phyloP scores from a whole-genome alignment of 164 flowering plant species.

The Protea cynaroides region DNA sequence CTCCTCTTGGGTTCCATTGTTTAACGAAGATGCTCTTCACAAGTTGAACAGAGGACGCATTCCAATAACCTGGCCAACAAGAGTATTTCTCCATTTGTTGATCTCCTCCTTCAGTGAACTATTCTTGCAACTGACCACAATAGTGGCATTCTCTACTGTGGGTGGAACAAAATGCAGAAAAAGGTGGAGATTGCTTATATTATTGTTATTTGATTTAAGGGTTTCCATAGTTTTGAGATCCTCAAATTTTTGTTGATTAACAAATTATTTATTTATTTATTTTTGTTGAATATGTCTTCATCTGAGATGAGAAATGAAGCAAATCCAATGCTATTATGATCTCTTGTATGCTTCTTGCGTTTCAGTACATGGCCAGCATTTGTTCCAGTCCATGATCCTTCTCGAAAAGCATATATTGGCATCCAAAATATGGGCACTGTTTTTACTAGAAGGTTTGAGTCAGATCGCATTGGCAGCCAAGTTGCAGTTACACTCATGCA shows the following conservation, averaged over 20 bases:
- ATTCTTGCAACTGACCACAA: too few species aligned
- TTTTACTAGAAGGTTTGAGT: conserved; percentile 92
- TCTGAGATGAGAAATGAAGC: conserved; percentile 4
- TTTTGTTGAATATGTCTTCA: not conserved
- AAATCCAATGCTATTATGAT: not conserved
- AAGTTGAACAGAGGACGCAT: too few species aligned
- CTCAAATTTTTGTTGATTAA: not conserved
- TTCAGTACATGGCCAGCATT: conserved; percentile 94
- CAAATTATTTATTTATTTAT: not conserved
- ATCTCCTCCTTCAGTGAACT: too few species aligned
- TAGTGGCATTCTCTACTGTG: too few species aligned
- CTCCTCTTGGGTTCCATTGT: too few species aligned
- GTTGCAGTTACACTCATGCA: conserved; percentile 95
- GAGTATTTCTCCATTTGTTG: too few species aligned
- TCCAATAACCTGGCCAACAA: too few species aligned
- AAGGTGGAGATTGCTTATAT: too few species aligned
- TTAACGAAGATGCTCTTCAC: too few species aligned
- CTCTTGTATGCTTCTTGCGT: conserved; percentile 1
- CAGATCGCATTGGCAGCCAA: conserved; percentile 89
- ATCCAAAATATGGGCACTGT: conserved; percentile 93
- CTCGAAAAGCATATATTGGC: conserved; percentile 86
- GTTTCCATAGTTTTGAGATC: not conserved
- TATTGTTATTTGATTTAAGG: not conserved
- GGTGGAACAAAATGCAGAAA: too few species aligned
- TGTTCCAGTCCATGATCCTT: conserved; percentile 97